Percentiles rank a stretch among this genome's conserved stretches.
Conservation (phyloP, 2,329 filamentous ascomycete species). For the Anthostomella pinea region DNA sequence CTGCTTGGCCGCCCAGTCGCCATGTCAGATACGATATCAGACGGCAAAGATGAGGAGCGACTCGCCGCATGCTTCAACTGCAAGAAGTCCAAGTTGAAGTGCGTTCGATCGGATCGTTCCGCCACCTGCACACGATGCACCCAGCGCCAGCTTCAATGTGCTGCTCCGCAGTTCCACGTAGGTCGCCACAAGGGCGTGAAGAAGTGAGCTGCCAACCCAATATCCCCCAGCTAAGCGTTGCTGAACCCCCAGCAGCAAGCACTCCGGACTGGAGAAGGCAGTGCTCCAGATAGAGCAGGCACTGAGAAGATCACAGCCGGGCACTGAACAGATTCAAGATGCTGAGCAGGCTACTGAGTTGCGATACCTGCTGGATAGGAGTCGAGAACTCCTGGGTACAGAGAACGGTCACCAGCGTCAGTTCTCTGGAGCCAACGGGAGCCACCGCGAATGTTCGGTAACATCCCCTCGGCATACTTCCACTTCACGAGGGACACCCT, state of each 20-base stretch:
- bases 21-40: constrained; percentile 26
- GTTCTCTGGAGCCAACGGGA: constrained; percentile 19
- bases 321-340: constrained; percentile 36
- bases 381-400: constrained; percentile 38
- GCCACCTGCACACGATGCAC: constrained; percentile 31
- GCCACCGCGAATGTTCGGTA: constrained; percentile 20
- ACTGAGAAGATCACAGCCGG: constrained; percentile 52
- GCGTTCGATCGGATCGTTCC: constrained; percentile 28
- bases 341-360: constrained; percentile 44
- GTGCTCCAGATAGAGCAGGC: constrained; percentile 73
- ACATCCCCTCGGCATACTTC: constrained; percentile 29
- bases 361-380: constrained; percentile 48
- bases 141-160: constrained; percentile 49
- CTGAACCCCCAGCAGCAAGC: constrained; percentile 53
- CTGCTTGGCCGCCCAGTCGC: constrained; percentile 6
- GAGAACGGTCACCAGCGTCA: constrained; percentile 19
- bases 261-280: constrained; percentile 71
- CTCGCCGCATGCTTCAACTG: constrained; percentile 34
- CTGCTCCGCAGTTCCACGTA: constrained; percentile 70
- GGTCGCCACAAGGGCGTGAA: constrained; percentile 74
- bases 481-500: constrained; percentile 27
- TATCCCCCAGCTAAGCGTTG: not conserved
- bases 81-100: constrained; percentile 35
- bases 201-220: constrained; percentile 51
- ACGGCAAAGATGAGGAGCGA: constrained; percentile 28